A percentile compares a stretch with the other conserved stretches of the same genome.
These are phyloP conservation scores for Zalaria obscura DNA, from an alignment of 2,329 filamentous ascomycete species.

Conservation along the genomic window DNA sequence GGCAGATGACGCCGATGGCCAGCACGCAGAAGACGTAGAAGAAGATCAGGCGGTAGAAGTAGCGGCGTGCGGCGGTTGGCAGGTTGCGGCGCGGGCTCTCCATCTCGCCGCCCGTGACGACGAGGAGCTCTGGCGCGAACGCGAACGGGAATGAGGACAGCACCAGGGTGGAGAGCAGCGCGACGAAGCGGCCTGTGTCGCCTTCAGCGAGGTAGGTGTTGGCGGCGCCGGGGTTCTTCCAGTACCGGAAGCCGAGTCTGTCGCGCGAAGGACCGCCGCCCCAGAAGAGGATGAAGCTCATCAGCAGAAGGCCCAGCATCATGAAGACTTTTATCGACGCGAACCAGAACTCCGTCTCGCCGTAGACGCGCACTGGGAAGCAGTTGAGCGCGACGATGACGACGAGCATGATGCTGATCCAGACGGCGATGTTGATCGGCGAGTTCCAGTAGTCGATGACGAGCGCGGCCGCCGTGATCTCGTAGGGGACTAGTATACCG, in stretches of 20 bases:
- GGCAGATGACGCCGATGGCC: constrained; percentile 47
- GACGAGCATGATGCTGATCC: constrained; percentile 23
- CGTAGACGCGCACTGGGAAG: constrained; percentile 34
- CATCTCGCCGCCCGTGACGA: constrained; percentile 43
- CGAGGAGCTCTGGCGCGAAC: constrained; percentile 41
- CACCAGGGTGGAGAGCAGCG: constrained; percentile 36
- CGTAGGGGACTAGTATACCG: constrained; percentile 23
- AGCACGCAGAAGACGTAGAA: constrained; percentile 46
- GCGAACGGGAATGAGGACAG: constrained; percentile 40
- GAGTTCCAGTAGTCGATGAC: constrained; percentile 22
- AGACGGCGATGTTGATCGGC: constrained; percentile 24
- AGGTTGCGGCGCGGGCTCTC: constrained; percentile 43
- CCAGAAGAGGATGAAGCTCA: constrained; percentile 41
- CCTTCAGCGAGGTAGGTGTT: constrained; percentile 34
- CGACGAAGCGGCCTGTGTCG: constrained; percentile 36
- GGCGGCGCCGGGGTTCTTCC: constrained; percentile 33
- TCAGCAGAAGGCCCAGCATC: constrained; percentile 34
- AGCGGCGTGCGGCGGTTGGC: constrained; percentile 43
- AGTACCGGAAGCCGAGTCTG: constrained; percentile 37
- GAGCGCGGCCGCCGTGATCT: constrained; percentile 21
- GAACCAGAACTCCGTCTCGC: constrained; percentile 40
- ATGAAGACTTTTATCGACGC: constrained; percentile 35
- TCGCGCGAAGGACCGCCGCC: constrained; percentile 40
- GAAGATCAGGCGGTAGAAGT: constrained; percentile 47
- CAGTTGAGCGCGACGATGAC: constrained; percentile 30